Conservation (phyloP, 2,329 filamentous ascomycete genomes). For the Epichloe amarillans region DNA sequence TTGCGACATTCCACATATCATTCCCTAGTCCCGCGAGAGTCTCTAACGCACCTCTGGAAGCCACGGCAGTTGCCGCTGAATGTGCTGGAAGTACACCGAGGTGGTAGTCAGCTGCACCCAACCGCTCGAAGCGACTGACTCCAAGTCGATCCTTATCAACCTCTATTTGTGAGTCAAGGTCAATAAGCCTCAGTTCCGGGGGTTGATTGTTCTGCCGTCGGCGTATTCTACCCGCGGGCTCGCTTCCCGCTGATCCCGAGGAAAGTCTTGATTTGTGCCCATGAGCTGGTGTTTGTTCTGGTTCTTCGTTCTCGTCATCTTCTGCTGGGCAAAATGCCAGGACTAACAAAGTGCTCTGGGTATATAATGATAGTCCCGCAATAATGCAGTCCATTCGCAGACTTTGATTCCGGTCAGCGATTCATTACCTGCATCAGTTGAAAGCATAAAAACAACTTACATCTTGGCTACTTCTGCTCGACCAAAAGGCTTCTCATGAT, state of each 20-base stretch:
- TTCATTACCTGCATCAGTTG: neutral
- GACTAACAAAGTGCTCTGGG: slow-evolving; percentile 76
- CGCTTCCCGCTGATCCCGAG: slow-evolving; percentile 36
- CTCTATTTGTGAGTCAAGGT: slow-evolving; percentile 75
- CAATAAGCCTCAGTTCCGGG: slow-evolving; percentile 88
- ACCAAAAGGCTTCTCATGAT: slow-evolving; percentile 58
- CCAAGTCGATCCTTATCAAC: slow-evolving; percentile 77
- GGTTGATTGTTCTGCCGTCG: slow-evolving; percentile 67
- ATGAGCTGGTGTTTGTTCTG: slow-evolving; percentile 9
- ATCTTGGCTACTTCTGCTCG: slow-evolving; percentile 85
- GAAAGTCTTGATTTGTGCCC: slow-evolving; percentile 31
- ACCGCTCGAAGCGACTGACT: slow-evolving; percentile 72
- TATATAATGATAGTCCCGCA: slow-evolving; percentile 94
- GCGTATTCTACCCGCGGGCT: slow-evolving; percentile 51
- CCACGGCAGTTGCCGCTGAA: slow-evolving; percentile 48
- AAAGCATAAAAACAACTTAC: slow-evolving; percentile 36
- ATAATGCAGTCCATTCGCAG: slow-evolving; percentile 95
- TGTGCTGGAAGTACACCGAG: slow-evolving; percentile 68
- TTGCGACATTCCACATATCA: slow-evolving; percentile 81
- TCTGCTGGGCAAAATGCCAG: slow-evolving; percentile 79
- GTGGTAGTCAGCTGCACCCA: slow-evolving; percentile 87
- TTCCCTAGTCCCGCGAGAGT: slow-evolving; percentile 57
- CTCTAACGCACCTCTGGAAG: slow-evolving; percentile 60
- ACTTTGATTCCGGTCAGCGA: slow-evolving; percentile 27
- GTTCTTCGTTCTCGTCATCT: slow-evolving; percentile 41